Conservation (phyloP, 176 grass and related monocot genomes). For the Oryza brachyantha region DNA sequence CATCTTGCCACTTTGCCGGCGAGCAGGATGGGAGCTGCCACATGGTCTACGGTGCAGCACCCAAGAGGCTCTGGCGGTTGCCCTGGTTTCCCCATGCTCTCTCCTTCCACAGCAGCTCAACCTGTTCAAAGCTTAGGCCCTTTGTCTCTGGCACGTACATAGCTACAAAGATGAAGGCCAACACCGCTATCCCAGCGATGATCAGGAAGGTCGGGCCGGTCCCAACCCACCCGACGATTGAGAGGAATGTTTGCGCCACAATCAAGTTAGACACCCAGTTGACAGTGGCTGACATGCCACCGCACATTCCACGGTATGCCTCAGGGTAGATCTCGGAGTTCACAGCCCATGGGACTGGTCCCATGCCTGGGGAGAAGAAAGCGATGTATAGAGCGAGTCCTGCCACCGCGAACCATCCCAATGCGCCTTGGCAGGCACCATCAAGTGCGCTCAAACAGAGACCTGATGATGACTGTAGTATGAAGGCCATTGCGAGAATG, state of each 20-base stretch:
- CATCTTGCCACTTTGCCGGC: background rate
- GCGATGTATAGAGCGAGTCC: constrained; percentile 80
- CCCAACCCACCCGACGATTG: constrained; percentile 61
- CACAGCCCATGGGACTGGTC: constrained; percentile 87
- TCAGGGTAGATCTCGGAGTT: constrained; percentile 91
- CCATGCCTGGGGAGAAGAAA: constrained; percentile 88
- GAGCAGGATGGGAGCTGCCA: background rate
- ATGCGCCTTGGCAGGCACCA: constrained; percentile 18
- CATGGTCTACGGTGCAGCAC: constrained; percentile 16
- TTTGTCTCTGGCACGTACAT: constrained; percentile 81
- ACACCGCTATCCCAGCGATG: constrained; percentile 56
- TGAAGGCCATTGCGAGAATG: constrained; percentile 65
- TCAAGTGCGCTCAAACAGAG: background rate
- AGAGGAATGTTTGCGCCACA: constrained; percentile 80
- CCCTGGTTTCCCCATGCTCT: constrained; percentile 47
- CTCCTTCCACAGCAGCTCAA: constrained; percentile 80
- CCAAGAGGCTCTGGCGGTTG: constrained; percentile 41
- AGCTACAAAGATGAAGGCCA: constrained; percentile 73
- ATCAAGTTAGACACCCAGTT: constrained; percentile 94
- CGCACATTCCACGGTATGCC: constrained; percentile 75
- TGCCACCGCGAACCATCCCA: constrained; percentile 61
- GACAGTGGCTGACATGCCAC: constrained; percentile 92
- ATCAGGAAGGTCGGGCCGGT: constrained; percentile 70
- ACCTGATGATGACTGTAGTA: constrained; percentile 48
- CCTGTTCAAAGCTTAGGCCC: constrained; percentile 81